Conservation (phyloP, 345 rosid genomes). For the Eucalyptus dawsonii region DNA sequence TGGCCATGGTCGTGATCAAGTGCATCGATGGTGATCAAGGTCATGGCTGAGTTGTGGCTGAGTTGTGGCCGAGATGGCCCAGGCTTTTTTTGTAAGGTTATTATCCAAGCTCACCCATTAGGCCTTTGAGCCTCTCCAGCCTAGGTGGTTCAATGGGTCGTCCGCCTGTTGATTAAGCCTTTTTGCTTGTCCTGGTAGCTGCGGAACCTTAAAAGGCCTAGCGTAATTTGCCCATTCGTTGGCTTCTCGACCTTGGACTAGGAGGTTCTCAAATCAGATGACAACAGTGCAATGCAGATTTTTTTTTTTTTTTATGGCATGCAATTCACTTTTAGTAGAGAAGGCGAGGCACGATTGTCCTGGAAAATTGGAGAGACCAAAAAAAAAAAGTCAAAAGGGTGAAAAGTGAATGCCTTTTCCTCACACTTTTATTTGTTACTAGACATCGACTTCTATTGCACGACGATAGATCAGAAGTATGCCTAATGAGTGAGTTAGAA, state of each 20-base stretch:
- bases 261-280: neutral
- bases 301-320: neutral
- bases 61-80: neutral
- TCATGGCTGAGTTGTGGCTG: neutral
- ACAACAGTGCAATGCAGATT: neutral
- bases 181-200: neutral
- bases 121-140: neutral
- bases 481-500: neutral
- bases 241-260: neutral
- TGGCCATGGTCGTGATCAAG: neutral
- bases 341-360: neutral
- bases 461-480: rapidly evolving
- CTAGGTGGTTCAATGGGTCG: neutral
- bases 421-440: neutral
- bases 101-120: neutral
- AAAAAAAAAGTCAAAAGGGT: neutral
- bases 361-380: neutral
- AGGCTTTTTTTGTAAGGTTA: neutral
- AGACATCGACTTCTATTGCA: neutral
- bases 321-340: neutral
- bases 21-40: neutral
- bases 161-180: neutral
- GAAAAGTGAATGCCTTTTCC: neutral
- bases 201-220: neutral
- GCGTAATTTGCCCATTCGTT: neutral